Conservation (phyloP, 768 basidiomycete genomes). For the Tylopilus balloui region DNA sequence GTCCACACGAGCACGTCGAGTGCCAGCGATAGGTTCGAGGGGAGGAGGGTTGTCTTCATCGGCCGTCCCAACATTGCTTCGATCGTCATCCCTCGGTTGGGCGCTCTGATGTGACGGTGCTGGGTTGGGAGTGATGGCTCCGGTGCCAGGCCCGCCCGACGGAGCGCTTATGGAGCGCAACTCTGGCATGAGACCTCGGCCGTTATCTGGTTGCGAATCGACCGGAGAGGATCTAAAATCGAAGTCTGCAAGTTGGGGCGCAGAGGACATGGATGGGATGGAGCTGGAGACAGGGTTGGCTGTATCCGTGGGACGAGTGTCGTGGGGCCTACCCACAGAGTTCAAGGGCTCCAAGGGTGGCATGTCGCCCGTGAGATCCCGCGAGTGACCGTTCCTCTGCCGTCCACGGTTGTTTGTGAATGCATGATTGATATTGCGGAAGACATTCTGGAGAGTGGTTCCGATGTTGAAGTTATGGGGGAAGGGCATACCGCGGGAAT, state of each 20-base stretch:
- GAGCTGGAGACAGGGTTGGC: slow-evolving; percentile 2
- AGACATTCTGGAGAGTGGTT: slow-evolving; percentile 27
- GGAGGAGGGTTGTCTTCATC: slow-evolving; percentile 31
- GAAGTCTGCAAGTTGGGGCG: slow-evolving; percentile 1
- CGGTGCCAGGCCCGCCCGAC: slow-evolving; percentile 33
- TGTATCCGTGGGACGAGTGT: neutral
- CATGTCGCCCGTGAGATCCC: neutral
- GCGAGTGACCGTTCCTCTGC: neutral
- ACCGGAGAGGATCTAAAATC: slow-evolving; percentile 7
- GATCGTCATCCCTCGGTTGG: slow-evolving; percentile 31
- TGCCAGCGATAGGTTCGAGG: slow-evolving; percentile 31
- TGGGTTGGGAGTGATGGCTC: slow-evolving; percentile 30
- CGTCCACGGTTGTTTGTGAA: slow-evolving; percentile 14
- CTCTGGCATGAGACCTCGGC: slow-evolving; percentile 40
- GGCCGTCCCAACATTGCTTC: slow-evolving; percentile 27
- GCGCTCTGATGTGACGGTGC: slow-evolving; percentile 15
- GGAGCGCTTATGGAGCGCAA: slow-evolving; percentile 38
- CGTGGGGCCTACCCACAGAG: neutral
- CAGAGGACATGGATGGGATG: slow-evolving; percentile 1
- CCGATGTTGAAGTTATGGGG: slow-evolving; percentile 21
- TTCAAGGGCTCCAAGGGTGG: slow-evolving; percentile 6
- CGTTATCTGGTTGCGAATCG: slow-evolving; percentile 21
- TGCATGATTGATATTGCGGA: slow-evolving; percentile 32
- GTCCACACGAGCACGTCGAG: slow-evolving; percentile 54
- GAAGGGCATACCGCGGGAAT: slow-evolving; percentile 11